Evolutionary conservation across 129 eudicot species (phyloP).

Genomic region (Flaveria brownii): DNA sequence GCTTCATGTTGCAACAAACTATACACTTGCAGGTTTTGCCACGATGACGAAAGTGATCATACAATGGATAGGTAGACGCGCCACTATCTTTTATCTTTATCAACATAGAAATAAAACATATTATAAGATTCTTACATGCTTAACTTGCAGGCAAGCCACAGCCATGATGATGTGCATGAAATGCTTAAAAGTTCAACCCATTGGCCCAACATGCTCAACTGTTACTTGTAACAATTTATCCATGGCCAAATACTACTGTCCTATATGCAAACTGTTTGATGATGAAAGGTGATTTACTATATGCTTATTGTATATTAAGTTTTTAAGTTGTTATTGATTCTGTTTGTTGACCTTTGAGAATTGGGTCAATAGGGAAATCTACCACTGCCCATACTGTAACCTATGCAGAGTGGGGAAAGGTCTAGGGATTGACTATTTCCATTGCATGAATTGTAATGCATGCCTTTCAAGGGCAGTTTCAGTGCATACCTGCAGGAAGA

Average conservation of each 20-base stretch:
- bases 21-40: constrained; percentile 78
- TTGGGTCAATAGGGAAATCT: constrained; percentile 65
- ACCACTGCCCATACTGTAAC: constrained; percentile 96
- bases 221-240: constrained; percentile 59
- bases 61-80: constrained; percentile 68
- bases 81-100: constrained; percentile 13
- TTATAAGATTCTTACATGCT: constrained; percentile 10
- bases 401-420: constrained; percentile 96
- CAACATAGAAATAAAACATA: background rate
- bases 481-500: constrained; percentile 79
- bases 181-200: constrained; percentile 76
- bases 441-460: constrained; percentile 96
- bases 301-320: constrained; percentile 7
- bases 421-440: constrained; percentile 82
- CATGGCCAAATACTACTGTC: constrained; percentile 90
- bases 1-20: constrained; percentile 85
- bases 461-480: constrained; percentile 73
- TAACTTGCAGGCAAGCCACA: constrained; percentile 67
- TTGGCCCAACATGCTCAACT: constrained; percentile 66
- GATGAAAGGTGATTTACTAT: constrained; percentile 67
- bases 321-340: constrained; percentile 10
- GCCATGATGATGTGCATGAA: constrained; percentile 96
- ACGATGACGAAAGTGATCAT: constrained; percentile 81
- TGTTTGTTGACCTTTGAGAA: constrained; percentile 12
- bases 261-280: constrained; percentile 84